Evolutionary conservation across 768 basidiomycete genomes (phyloP).

Genomic region (Gloeophyllum trabeum): DNA sequence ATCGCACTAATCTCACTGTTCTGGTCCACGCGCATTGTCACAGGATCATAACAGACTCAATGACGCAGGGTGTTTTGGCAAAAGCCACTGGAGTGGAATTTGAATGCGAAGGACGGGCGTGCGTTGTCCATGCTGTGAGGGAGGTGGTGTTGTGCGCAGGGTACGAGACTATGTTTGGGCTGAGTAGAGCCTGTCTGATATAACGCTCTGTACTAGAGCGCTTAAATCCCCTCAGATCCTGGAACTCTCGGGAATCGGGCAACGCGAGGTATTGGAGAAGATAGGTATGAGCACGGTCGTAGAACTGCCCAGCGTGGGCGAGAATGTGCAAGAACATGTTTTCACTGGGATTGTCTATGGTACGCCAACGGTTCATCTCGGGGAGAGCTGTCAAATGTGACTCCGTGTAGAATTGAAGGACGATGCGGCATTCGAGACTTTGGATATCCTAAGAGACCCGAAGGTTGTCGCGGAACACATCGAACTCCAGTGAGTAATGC

Average conservation of each 20-base stretch:
- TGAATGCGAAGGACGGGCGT: not conserved
- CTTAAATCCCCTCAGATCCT: slow-evolving; percentile 27
- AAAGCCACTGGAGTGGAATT: not conserved
- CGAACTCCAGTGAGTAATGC: slow-evolving; percentile 5
- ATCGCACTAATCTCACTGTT: slow-evolving; percentile 3
- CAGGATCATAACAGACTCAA: slow-evolving; percentile 2
- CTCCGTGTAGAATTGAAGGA: not conserved
- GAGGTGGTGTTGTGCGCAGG: not conserved
- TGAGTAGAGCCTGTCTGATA: no score
- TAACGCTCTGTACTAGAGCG: no score
- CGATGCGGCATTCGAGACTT: slow-evolving; percentile 4
- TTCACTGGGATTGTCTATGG: slow-evolving; percentile 1
- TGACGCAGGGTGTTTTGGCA: not conserved
- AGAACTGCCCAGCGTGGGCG: slow-evolving; percentile 29
- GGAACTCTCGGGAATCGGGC: slow-evolving; percentile 30
- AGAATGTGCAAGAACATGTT: slow-evolving; percentile 6
- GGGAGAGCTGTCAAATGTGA: no score
- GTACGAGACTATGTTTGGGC: not conserved
- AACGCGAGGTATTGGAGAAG: slow-evolving; percentile 14
- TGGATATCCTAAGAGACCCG: slow-evolving; percentile 5
- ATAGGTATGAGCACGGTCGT: slow-evolving; percentile 18
- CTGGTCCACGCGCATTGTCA: slow-evolving; percentile 6
- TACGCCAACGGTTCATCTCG: not conserved
- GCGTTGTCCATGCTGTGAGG: not conserved
- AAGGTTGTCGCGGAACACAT: slow-evolving; percentile 6